phyloP scores from a whole-genome alignment of 495 filamentous ascomycete genomes.

The Aspergillus carlsbadensis region DNA sequence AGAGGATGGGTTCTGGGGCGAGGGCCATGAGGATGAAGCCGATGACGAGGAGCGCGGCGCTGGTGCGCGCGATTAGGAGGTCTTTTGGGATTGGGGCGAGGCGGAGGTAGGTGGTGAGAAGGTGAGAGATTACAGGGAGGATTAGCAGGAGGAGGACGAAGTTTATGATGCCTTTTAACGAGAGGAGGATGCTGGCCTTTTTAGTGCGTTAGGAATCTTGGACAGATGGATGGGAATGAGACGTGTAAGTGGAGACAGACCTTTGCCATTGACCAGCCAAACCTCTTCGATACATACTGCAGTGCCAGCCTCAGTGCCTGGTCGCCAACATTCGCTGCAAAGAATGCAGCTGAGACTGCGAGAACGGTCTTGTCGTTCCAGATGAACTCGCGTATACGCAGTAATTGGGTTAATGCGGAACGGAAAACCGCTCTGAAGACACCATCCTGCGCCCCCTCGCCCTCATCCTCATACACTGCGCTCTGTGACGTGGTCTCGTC shows the following conservation, averaged over 20 bases:
- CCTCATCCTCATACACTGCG: too few species aligned
- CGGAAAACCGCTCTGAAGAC: not conserved
- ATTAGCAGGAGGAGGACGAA: slow-evolving; percentile 1
- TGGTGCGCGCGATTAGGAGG: slow-evolving; percentile 3
- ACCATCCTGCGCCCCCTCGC: too few species aligned
- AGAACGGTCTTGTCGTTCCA: not conserved
- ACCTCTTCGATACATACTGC: slow-evolving; percentile 13
- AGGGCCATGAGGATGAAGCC: slow-evolving; percentile 14
- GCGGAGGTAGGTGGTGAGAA: not conserved
- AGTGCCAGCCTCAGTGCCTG: slow-evolving; percentile 8
- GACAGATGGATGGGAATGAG: too few species aligned
- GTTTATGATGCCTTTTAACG: slow-evolving; percentile 10
- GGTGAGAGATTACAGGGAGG: slow-evolving; percentile 2
- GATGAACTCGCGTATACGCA: not conserved
- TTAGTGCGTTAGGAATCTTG: too few species aligned
- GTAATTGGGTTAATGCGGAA: not conserved
- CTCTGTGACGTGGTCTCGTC: too few species aligned
- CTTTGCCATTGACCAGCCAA: slow-evolving; percentile 12
- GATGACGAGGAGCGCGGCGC: not conserved
- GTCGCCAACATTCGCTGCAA: not conserved
- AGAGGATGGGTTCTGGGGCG: not conserved
- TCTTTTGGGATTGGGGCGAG: not conserved
- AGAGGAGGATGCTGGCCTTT: slow-evolving; percentile 12
- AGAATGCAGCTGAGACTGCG: slow-evolving; percentile 5
- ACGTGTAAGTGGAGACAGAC: not conserved